Percentiles rank a stretch among this genome's conserved stretches.
Conservation (phyloP, 1,284 basidiomycete species). For the Leccinum holopus region DNA sequence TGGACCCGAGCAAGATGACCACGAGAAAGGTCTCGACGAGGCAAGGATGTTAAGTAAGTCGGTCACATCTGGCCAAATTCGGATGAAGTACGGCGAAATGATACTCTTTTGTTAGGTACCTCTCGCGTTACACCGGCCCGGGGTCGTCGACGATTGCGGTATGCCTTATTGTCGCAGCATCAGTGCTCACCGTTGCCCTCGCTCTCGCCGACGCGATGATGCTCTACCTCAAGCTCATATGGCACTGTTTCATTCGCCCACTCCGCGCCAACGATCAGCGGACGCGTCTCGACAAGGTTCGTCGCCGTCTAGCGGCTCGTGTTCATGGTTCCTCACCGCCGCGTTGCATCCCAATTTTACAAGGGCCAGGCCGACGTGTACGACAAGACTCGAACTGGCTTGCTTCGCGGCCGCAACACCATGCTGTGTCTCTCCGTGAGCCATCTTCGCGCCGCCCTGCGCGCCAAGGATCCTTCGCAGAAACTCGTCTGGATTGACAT, state of each 20-base stretch:
- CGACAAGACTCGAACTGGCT: constrained; percentile 58
- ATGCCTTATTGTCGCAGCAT: constrained; percentile 28
- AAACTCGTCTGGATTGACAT: constrained; percentile 79
- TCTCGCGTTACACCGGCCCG: constrained; percentile 27
- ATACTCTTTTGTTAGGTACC: constrained; percentile 9
- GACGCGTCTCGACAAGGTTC: constrained; percentile 45
- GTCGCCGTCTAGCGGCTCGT: neutral
- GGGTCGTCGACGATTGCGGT: constrained; percentile 31
- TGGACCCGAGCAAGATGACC: too few relatives aligned
- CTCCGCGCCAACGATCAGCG: constrained; percentile 41
- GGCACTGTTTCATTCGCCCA: constrained; percentile 49
- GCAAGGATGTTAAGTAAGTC: too few relatives aligned
- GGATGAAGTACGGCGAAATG: too few relatives aligned
- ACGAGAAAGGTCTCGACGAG: too few relatives aligned
- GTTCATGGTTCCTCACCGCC: neutral
- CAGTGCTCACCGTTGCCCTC: constrained; percentile 21
- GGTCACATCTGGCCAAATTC: too few relatives aligned
- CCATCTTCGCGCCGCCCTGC: constrained; percentile 58
- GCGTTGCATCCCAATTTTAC: constrained; percentile 50
- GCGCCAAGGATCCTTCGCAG: constrained; percentile 41
- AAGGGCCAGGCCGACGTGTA: constrained; percentile 70
- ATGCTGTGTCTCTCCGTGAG: constrained; percentile 70
- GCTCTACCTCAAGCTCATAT: constrained; percentile 46
- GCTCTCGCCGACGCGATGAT: constrained; percentile 30
- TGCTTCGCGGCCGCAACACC: constrained; percentile 69